These are phyloP conservation scores for Saccharomyces uvarum DNA, from an alignment of 1,139 yeast genomes.

Conservation along the genomic window DNA sequence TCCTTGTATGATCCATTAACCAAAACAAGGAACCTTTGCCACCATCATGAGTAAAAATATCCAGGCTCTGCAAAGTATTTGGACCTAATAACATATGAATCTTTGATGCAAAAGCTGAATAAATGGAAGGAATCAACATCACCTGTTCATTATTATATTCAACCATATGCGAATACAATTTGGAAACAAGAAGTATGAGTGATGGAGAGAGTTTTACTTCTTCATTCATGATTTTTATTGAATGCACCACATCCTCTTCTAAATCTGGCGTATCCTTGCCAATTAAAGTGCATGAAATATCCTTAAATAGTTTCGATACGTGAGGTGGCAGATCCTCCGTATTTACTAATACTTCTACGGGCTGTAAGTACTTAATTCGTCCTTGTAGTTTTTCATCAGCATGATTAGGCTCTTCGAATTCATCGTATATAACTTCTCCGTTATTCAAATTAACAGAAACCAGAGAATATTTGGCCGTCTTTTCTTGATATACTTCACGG, in stretches of 20 bases:
- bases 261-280: conserved; percentile 2
- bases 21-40: conserved; percentile 66
- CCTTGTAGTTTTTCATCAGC: conserved; percentile 61
- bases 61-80: conserved; percentile 61
- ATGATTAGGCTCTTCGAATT: conserved; percentile 47
- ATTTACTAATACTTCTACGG: conserved; percentile 54
- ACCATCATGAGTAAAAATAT: conserved; percentile 58
- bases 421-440: conserved; percentile 70
- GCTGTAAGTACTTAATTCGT: conserved; percentile 61
- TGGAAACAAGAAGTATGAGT: conserved; percentile 9
- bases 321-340: conserved; percentile 32
- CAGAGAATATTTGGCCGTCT: conserved; percentile 1
- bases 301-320: conserved; percentile 17
- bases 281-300: neutral
- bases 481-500: conserved; percentile 14
- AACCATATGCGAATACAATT: conserved; percentile 41
- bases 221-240: conserved; percentile 1
- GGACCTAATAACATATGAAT: conserved; percentile 62
- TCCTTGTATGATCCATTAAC: conserved; percentile 72
- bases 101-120: conserved; percentile 44
- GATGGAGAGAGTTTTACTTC: neutral
- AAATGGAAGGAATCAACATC: conserved; percentile 46
- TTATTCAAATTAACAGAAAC: conserved; percentile 69
- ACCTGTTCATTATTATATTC: conserved; percentile 57
- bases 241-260: conserved; percentile 4